phyloP scores from a whole-genome alignment of 192 early-diverging fungal genomes.

The Geranomyces variabilis region DNA sequence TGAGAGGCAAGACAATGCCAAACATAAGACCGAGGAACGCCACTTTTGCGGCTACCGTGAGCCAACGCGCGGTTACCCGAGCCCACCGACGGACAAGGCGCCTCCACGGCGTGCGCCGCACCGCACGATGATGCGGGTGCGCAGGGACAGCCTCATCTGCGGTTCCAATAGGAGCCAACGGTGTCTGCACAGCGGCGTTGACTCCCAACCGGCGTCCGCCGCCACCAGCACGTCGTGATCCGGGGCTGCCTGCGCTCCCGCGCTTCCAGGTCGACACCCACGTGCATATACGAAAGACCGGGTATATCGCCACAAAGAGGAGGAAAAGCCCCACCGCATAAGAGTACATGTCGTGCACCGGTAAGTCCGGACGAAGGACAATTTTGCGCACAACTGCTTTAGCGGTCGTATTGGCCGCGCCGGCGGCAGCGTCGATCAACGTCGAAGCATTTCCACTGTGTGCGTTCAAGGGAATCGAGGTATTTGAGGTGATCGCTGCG shows the following conservation, averaged over 20 bases:
- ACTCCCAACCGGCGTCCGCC: slow-evolving; percentile 2
- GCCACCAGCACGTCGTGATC: neutral
- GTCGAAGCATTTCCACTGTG: neutral
- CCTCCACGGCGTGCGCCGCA: slow-evolving; percentile 8
- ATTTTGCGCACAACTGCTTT: neutral
- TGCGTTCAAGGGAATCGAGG: neutral
- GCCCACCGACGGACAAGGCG: slow-evolving; percentile 14
- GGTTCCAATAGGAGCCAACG: neutral
- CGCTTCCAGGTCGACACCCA: neutral
- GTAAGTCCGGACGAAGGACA: slow-evolving; percentile 46
- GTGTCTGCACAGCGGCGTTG: neutral
- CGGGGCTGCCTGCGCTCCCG: neutral
- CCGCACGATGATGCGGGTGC: neutral
- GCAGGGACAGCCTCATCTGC: neutral
- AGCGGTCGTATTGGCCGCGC: neutral
- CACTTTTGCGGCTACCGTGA: slow-evolving; percentile 39
- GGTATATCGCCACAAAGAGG: slow-evolving; percentile 25
- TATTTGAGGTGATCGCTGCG: neutral
- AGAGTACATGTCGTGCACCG: slow-evolving; percentile 79
- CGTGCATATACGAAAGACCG: neutral
- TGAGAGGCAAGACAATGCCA: slow-evolving; percentile 70
- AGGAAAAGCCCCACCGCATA: slow-evolving; percentile 72
- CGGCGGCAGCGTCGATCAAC: neutral
- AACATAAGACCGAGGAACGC: slow-evolving; percentile 56
- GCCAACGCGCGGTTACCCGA: slow-evolving; percentile 1